A percentile compares a stretch with the other conserved stretches of the same genome.
Conservation (phyloP, 306 rosid genomes). For the Cucumis melo region DNA sequence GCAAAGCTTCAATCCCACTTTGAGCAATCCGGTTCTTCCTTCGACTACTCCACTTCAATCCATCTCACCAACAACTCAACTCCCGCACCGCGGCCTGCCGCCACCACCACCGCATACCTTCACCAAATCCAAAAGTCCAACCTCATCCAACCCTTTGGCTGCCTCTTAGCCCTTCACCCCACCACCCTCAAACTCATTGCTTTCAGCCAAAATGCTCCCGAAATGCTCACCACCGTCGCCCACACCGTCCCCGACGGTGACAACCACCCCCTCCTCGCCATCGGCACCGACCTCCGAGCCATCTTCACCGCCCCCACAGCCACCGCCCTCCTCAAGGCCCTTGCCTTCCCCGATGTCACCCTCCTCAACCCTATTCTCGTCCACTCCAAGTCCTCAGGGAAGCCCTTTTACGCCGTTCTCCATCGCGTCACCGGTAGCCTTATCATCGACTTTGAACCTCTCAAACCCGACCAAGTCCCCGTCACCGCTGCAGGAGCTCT, state of each 20-base stretch:
- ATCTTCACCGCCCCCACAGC: constrained; percentile 72
- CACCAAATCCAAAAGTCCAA: constrained; percentile 73
- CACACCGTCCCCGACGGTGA: constrained; percentile 91
- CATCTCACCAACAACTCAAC: constrained; percentile 23
- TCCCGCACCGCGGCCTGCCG: constrained; percentile 21
- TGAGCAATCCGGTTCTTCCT: constrained; percentile 67
- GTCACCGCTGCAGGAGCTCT: constrained; percentile 91
- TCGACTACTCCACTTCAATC: constrained; percentile 77
- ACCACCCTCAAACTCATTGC: constrained; percentile 74
- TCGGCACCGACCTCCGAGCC: constrained; percentile 61
- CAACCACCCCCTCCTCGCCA: constrained; percentile 70
- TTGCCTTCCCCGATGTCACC: constrained; percentile 67
- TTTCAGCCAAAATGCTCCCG: constrained; percentile 85
- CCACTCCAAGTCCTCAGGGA: constrained; percentile 88
- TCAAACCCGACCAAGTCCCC: constrained; percentile 74
- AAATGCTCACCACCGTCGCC: constrained; percentile 68
- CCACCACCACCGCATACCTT: constrained; percentile 75
- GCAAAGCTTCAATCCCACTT: constrained; percentile 80
- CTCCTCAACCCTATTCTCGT: constrained; percentile 86
- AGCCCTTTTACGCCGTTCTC: constrained; percentile 79
- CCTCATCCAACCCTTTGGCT: constrained; percentile 84
- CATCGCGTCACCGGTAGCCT: constrained; percentile 73
- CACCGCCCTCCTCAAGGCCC: constrained; percentile 76
- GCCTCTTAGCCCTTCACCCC: constrained; percentile 76
- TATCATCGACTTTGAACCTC: constrained; percentile 87